Evolutionary conservation across 495 filamentous ascomycete species (phyloP).

Genomic region (Massariosphaeria phaeospora): DNA sequence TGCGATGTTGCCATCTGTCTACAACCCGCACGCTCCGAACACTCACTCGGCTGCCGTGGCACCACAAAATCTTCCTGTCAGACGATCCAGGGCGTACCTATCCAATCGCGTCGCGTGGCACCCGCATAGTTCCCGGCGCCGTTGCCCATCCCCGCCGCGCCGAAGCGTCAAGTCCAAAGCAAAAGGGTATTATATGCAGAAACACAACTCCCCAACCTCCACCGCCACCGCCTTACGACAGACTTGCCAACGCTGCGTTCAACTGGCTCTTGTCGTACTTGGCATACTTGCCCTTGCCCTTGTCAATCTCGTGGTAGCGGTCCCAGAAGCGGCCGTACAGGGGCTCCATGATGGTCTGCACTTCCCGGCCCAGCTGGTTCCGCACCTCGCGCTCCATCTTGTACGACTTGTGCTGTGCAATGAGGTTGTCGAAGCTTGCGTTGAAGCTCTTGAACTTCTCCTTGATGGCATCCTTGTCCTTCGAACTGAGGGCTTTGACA

Average conservation of each 20-base stretch:
- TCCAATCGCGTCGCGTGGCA: slow-evolving; percentile 16
- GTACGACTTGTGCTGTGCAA: slow-evolving; percentile 76
- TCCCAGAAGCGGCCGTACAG: slow-evolving; percentile 95
- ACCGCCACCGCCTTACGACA: slow-evolving; percentile 23
- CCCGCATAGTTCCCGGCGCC: not conserved
- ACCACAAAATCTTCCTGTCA: too few species aligned
- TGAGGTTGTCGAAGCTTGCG: slow-evolving; percentile 78
- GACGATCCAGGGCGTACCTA: too few species aligned
- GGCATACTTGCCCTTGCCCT: slow-evolving; percentile 93
- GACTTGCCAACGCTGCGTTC: slow-evolving; percentile 33
- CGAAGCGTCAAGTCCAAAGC: slow-evolving; percentile 8
- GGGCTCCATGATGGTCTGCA: slow-evolving; percentile 85
- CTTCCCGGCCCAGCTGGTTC: slow-evolving; percentile 67
- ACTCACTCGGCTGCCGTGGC: too few species aligned
- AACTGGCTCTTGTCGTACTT: slow-evolving; percentile 78
- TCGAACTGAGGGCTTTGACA: slow-evolving; percentile 72
- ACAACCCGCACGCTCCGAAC: too few species aligned
- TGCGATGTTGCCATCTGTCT: too few species aligned
- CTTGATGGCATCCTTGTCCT: slow-evolving; percentile 93
- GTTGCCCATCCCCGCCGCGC: slow-evolving; percentile 2
- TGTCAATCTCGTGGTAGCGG: slow-evolving; percentile 95
- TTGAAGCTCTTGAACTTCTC: slow-evolving; percentile 95
- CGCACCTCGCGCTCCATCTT: slow-evolving; percentile 77
- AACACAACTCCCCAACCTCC: slow-evolving; percentile 3
- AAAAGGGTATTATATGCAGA: slow-evolving; percentile 31